A percentile compares a stretch with the other conserved stretches of the same genome.
Evolutionary conservation across 2,329 filamentous ascomycete genomes (phyloP).

Genomic region (Aureobasidium sp.): DNA sequence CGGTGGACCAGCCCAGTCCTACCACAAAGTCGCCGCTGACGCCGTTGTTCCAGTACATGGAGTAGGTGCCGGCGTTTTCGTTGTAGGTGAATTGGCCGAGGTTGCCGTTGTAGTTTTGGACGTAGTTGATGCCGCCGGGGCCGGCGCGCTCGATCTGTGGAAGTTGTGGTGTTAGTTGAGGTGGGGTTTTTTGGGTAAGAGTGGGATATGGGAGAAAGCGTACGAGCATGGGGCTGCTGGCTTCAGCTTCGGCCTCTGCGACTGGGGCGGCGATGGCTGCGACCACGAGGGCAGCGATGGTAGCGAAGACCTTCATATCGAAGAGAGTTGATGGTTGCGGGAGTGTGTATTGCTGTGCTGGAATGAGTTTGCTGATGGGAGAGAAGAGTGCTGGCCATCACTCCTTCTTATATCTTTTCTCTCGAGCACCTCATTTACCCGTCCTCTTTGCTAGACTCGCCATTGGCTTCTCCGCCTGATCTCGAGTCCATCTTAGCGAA

Average conservation of each 20-base stretch:
- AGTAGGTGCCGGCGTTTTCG: conserved; percentile 19
- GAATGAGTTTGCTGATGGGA: neutral
- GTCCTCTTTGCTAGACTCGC: neutral
- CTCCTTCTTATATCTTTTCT: neutral
- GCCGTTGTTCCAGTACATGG: conserved; percentile 18
- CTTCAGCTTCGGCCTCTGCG: neutral
- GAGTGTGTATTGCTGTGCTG: neutral
- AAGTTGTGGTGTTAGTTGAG: too few species aligned
- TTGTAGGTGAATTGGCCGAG: conserved; percentile 13
- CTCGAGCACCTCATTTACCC: neutral
- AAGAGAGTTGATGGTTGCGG: neutral
- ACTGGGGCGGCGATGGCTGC: neutral
- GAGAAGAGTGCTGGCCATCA: neutral
- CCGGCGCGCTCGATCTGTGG: neutral
- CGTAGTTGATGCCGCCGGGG: neutral
- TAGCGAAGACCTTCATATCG: neutral
- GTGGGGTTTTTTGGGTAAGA: too few species aligned
- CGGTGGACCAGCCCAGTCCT: conserved; percentile 21
- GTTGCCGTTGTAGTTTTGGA: neutral
- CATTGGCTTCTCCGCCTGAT: neutral
- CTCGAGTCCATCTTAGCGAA: neutral
- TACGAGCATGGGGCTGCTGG: neutral
- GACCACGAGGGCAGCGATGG: neutral
- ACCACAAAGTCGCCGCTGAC: conserved; percentile 19
- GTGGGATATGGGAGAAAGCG: neutral